phyloP scores from a whole-genome alignment of 2,329 filamentous ascomycete genomes.

The Neonectria ditissima region DNA sequence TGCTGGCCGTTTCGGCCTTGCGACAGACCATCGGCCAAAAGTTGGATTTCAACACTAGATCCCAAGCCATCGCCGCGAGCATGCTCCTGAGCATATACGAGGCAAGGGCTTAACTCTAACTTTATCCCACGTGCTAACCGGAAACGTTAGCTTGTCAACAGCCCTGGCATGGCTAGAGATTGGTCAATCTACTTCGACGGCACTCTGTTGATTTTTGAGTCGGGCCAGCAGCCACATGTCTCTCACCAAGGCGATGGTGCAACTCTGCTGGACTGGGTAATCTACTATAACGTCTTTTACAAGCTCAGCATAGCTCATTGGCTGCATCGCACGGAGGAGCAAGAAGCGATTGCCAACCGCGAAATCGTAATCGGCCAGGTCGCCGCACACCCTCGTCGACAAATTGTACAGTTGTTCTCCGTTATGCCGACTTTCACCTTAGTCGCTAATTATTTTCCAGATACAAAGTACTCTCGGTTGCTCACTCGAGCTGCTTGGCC shows the following conservation, averaged over 20 bases:
- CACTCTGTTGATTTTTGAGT: constrained; percentile 17
- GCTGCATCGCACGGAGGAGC: neutral
- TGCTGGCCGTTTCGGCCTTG: constrained; percentile 10
- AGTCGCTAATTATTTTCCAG: neutral
- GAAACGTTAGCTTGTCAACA: neutral
- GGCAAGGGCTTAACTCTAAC: neutral
- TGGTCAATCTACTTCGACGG: constrained; percentile 24
- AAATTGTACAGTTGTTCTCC: neutral
- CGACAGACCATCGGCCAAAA: constrained; percentile 3
- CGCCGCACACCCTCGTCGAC: constrained; percentile 3
- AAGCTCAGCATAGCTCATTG: constrained; percentile 17
- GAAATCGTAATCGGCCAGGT: constrained; percentile 1
- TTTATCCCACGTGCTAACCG: neutral
- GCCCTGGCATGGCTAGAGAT: neutral
- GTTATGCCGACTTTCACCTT: neutral
- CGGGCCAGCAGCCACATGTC: neutral
- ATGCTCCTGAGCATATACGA: constrained; percentile 20
- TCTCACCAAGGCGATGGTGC: constrained; percentile 1
- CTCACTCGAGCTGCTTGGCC: constrained; percentile 10
- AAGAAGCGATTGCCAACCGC: constrained; percentile 6
- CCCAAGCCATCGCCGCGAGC: constrained; percentile 18
- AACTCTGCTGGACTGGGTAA: constrained; percentile 16
- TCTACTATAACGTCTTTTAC: constrained; percentile 21
- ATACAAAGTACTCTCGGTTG: constrained; percentile 21
- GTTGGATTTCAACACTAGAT: neutral